Evolutionary conservation across 805 yeast genomes (phyloP), one percentile per base, ranked within the genome.

Genomic region (Diddensiella transvaalensis): DNA sequence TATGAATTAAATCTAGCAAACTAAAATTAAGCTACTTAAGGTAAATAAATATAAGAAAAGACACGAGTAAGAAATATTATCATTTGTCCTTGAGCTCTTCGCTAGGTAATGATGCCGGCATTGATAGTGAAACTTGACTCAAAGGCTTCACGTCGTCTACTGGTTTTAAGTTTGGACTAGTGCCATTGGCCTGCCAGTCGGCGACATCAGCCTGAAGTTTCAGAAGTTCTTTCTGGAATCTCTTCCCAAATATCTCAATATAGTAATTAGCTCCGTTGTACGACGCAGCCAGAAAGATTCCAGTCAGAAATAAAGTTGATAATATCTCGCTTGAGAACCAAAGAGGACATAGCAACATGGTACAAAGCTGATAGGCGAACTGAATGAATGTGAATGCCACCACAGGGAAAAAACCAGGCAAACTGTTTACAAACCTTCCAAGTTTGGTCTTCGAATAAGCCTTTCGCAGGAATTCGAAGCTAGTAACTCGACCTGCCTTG

Each of bases 241-340:
- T 78, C 63, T 82, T 85, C 18, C 98, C 98, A 67, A 89, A 93
- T 44, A 84, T 83, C 60, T 91, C 98, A 48, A 93, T 76, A 64
- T 91, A 91, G 63, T 87, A 91, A 0, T 96, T 87, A 2, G 98
- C 99, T 23, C 99, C 99, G 56, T 93, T 90, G 64, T 84, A 88
- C 37, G 89, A 74, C 1, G 98, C 95, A 64, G 79, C 76, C 40
- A 82, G 64, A 57, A 90, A 89, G n/a, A 91, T 87, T 44, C 77
- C 73, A 1, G 79, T 67, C 54, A 91, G 74, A 60, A 89, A 90
- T 0, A 73, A 55, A 0, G 83, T 78, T 22, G 93, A 87, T 1
- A 86, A 77, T 39, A 69, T 67, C 59, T 83, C 82, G 63, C 82
- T 77, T 39, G 76, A 72, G 67, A 87, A 87, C 85, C 96, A 87